phyloP scores from a whole-genome alignment of 2,329 filamentous ascomycete genomes.

The Stagonosporopsis tanaceti region DNA sequence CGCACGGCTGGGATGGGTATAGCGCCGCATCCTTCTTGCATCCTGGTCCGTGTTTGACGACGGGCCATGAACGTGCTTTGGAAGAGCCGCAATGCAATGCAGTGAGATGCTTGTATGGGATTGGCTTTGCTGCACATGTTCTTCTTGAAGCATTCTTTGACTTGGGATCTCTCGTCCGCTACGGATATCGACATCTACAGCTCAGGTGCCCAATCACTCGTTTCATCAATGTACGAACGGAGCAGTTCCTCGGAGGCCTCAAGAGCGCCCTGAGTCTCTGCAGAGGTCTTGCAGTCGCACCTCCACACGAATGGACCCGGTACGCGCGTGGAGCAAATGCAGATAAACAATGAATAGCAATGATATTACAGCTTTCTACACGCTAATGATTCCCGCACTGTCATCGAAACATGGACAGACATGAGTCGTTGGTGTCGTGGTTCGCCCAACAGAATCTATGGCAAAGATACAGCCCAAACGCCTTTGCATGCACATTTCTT shows the following conservation, averaged over 20 bases:
- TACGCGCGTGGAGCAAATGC: too few species aligned
- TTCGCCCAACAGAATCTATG: not conserved
- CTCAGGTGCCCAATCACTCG: too few species aligned
- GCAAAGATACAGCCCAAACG: conserved; percentile 2
- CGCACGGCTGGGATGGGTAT: not conserved
- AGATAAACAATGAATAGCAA: not conserved
- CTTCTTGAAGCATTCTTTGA: too few species aligned
- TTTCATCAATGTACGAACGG: too few species aligned
- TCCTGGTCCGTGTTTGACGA: not conserved
- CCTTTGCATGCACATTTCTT: conserved; percentile 1
- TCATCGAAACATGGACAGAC: not conserved
- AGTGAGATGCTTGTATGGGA: conserved; percentile 1
- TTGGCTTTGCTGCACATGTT: not conserved
- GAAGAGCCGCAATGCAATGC: conserved; percentile 22
- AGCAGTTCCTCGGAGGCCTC: too few species aligned
- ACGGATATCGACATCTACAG: too few species aligned
- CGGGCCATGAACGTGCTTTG: not conserved
- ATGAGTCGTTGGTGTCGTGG: not conserved
- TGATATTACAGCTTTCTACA: conserved; percentile 15
- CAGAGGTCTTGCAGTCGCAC: too few species aligned
- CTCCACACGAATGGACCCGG: too few species aligned
- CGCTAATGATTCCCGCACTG: not conserved
- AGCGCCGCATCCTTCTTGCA: conserved; percentile 26
- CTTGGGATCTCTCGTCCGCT: too few species aligned
- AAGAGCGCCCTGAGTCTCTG: too few species aligned